Conservation (phyloP, 1,284 basidiomycete species). For the Meira miltonrushii region DNA sequence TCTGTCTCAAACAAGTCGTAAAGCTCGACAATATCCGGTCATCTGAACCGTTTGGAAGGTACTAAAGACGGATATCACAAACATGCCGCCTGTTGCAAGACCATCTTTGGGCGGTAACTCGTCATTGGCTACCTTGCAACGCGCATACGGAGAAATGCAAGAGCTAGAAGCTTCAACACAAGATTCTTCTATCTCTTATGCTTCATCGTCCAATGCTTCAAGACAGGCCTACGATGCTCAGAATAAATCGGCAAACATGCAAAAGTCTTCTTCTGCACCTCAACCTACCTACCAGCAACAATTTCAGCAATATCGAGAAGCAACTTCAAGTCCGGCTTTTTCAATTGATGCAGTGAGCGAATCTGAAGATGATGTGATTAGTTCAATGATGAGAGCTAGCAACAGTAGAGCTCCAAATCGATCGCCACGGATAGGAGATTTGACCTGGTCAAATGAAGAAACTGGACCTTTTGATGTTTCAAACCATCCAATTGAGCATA, state of each 20-base stretch:
- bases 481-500: too few species aligned
- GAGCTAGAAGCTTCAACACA: conserved; percentile 5
- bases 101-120: conserved; percentile 19
- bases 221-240: too few species aligned
- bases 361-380: conserved; percentile 12
- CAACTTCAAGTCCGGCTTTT: conserved; percentile 24
- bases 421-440: conserved; percentile 37
- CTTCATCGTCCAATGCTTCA: too few species aligned
- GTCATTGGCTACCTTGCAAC: conserved; percentile 24
- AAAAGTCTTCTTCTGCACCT: neutral
- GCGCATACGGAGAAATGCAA: conserved; percentile 18
- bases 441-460: conserved; percentile 42
- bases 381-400: neutral
- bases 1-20: too few species aligned
- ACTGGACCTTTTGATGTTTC: conserved; percentile 36
- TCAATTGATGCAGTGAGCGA: conserved; percentile 40
- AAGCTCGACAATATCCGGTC: too few species aligned
- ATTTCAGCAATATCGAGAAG: conserved; percentile 20
- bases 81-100: conserved; percentile 4
- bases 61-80: neutral
- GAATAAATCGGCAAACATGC: too few species aligned
- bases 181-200: neutral
- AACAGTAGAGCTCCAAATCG: neutral
- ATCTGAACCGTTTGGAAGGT: too few species aligned
- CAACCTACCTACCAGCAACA: neutral